Evolutionary conservation across 352 stramenopile species (phyloP).

Genomic region (Peronospora belbahrii): DNA sequence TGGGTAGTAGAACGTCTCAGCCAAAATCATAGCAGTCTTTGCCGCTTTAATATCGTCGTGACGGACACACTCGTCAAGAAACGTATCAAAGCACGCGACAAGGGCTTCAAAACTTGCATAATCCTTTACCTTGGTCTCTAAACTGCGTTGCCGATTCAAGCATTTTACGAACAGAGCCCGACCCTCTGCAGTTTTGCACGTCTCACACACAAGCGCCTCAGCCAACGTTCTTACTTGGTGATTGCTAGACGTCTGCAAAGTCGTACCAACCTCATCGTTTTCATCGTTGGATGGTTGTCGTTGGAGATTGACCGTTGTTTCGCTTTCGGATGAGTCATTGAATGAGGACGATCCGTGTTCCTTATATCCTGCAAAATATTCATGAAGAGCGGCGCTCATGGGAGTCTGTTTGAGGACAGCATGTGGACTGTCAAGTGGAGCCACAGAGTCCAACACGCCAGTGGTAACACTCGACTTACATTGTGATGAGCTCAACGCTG

Average conservation of each 20-base stretch:
- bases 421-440: conserved; percentile 28
- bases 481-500: conserved; percentile 10
- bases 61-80: conserved; percentile 64
- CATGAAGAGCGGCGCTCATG: conserved; percentile 43
- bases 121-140: conserved; percentile 69
- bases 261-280: neutral
- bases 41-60: conserved; percentile 78
- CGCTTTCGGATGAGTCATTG: conserved; percentile 5
- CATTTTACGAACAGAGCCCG: conserved; percentile 75
- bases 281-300: conserved; percentile 2
- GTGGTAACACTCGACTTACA: conserved; percentile 1
- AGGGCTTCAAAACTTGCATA: conserved; percentile 49
- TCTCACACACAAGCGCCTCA: conserved; percentile 19
- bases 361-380: conserved; percentile 40
- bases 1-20: conserved; percentile 70
- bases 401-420: conserved; percentile 46
- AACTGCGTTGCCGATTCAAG: conserved; percentile 70
- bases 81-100: conserved; percentile 59
- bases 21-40: conserved; percentile 85
- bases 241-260: conserved; percentile 3
- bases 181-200: conserved; percentile 32
- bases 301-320: conserved; percentile 2
- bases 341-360: neutral
- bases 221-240: conserved; percentile 8
- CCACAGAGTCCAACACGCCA: conserved; percentile 4